phyloP scores from a whole-genome alignment of 257 asterid species.

The Rhazya stricta region DNA sequence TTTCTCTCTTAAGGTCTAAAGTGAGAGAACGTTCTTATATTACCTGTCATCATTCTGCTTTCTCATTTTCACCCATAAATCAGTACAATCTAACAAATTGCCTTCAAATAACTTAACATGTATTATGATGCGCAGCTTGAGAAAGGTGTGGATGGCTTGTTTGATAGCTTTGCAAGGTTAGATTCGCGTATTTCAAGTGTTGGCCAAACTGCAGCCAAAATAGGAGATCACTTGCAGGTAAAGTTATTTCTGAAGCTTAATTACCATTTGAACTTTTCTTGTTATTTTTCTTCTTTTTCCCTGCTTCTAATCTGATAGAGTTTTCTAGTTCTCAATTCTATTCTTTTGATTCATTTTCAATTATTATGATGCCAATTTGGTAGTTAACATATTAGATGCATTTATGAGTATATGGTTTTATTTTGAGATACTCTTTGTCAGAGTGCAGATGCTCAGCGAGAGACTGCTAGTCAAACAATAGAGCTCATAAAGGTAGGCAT shows the following conservation, averaged over 20 bases:
- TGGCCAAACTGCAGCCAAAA: constrained; percentile 99
- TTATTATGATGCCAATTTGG: background rate
- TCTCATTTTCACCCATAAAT: background rate
- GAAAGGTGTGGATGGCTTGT: constrained; percentile 97
- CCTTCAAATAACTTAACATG: background rate
- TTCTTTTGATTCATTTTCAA: background rate
- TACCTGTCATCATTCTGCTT: background rate
- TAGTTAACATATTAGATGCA: background rate
- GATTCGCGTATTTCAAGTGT: constrained; percentile 97
- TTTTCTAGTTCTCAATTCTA: background rate
- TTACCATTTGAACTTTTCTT: constrained; percentile 5
- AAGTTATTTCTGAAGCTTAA: constrained; percentile 15
- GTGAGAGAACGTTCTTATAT: background rate
- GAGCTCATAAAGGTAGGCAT: constrained; percentile 84
- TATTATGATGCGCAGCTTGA: constrained; percentile 61
- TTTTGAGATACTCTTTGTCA: constrained; percentile 26
- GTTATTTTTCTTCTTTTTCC: background rate
- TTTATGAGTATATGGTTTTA: constrained; percentile 2
- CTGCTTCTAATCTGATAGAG: background rate
- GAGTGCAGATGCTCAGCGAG: constrained; percentile 99
- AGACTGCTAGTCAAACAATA: constrained; percentile 94
- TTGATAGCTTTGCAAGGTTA: constrained; percentile 86
- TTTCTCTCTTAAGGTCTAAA: background rate
- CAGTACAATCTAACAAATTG: background rate
- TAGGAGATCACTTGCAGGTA: constrained; percentile 98